phyloP scores from a whole-genome alignment of 2,329 filamentous ascomycete genomes.

The Talaromyces amestolkiae region DNA sequence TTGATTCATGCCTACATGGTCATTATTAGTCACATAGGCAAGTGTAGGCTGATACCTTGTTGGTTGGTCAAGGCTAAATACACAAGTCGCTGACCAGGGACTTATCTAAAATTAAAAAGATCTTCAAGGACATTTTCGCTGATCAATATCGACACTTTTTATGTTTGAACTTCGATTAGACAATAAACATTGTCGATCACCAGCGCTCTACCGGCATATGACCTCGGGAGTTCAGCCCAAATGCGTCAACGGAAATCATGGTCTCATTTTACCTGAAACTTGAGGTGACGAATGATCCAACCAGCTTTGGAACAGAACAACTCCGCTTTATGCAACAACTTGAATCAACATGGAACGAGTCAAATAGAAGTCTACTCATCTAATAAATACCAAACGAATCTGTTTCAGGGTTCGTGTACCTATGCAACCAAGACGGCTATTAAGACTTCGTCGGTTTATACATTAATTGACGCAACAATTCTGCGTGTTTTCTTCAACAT shows the following conservation, averaged over 20 bases:
- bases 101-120: background rate
- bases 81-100: no score
- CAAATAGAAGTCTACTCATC: background rate
- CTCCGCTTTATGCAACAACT: background rate
- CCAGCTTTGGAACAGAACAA: background rate
- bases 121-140: background rate
- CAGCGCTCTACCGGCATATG: background rate
- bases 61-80: no score
- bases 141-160: background rate
- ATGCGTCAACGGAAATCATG: background rate
- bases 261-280: background rate
- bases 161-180: background rate
- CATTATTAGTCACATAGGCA: no score
- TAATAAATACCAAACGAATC: background rate
- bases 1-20: no score
- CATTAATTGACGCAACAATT: background rate
- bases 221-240: background rate
- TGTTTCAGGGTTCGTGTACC: background rate
- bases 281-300: background rate
- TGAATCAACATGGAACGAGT: background rate
- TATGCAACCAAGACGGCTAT: background rate
- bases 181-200: background rate
- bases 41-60: no score
- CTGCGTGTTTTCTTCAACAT: background rate
- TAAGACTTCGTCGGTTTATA: background rate